Evolutionary conservation across 805 yeast species (phyloP).

Genomic region (Brettanomyces anomalus): DNA sequence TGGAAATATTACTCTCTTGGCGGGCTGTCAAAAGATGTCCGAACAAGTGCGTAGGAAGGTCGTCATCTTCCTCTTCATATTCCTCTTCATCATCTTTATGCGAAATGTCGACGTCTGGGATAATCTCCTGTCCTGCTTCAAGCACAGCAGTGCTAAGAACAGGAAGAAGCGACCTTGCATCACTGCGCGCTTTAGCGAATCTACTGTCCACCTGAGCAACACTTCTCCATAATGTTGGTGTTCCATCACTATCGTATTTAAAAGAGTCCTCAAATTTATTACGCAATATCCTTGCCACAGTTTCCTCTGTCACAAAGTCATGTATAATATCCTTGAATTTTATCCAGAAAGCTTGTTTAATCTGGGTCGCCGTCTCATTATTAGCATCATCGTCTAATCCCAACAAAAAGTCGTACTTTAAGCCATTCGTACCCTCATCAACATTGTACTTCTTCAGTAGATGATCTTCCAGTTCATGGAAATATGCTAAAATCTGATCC

Average conservation of each 20-base stretch:
- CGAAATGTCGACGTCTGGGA: constrained; percentile 46
- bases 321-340: constrained; percentile 48
- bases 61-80: constrained; percentile 29
- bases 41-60: constrained; percentile 30
- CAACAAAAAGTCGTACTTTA: constrained; percentile 49
- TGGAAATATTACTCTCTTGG: constrained; percentile 48
- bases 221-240: constrained; percentile 76
- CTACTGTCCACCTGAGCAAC: constrained; percentile 62
- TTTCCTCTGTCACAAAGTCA: constrained; percentile 58
- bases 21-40: constrained; percentile 47
- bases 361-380: constrained; percentile 28
- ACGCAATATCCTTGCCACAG: constrained; percentile 54
- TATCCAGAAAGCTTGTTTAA: constrained; percentile 57
- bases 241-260: constrained; percentile 72
- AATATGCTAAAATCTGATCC: constrained; percentile 45
- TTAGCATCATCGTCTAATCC: constrained; percentile 45
- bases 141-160: constrained; percentile 47
- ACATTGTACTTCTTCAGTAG: constrained; percentile 11
- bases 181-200: constrained; percentile 50
- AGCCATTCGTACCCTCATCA: constrained; percentile 14
- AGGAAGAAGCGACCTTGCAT: constrained; percentile 52
- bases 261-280: constrained; percentile 78
- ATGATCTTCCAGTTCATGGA: constrained; percentile 21
- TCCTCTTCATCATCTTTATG: constrained; percentile 29
- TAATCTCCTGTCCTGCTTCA: constrained; percentile 43